Evolutionary conservation across 177 flowering plant genomes (phyloP), one percentile per base, ranked within the genome.

Genomic region (Vitis hybrid): DNA sequence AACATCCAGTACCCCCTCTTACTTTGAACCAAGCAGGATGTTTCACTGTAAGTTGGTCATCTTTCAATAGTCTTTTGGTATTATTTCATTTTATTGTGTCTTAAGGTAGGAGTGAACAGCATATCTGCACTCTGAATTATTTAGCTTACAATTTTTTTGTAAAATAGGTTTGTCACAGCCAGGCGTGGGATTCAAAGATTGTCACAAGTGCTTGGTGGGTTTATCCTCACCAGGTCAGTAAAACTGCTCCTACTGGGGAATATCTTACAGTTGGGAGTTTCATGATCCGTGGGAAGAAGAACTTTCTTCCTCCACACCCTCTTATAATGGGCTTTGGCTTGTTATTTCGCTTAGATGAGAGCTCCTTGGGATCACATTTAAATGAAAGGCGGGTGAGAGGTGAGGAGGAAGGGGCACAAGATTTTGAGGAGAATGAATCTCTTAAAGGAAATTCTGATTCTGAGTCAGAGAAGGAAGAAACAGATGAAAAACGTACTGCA

Each of bases 181-280:
- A 90, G 70, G 99, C 97, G 67, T 94, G 99, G 99, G 94, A 94
- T 70, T 91, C 99, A 10, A 94, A 94, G 86, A 92, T 94, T 62
- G 92, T 94, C 15, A 93, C 98, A 54, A 94, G 99, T 84, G 98
- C 99, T 76, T 94, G 99, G 99, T 94, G 99, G 99, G 98, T 94
- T 30, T 89, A 94, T 80, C 98, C 99, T 74, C 91, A 91, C 80
- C 99, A 93, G 81, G 99, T 94, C 65, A 94, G 96, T 80, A 94
- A 94, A 89, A 91, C 98, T 67, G 99, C 99, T 73, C 98, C 99
- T 46, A 94, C 99, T 0, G 98, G 99, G 65, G 98, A 94, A 79
- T 94, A 94, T 82, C 96, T 94, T 65, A 94, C 99, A 40, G 98
- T 86, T 69, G 99, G 99, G 46, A 94, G 99, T 81, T 94, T 94